Evolutionary conservation across 331 rosid species (phyloP).

Genomic region (Quercus lobata): DNA sequence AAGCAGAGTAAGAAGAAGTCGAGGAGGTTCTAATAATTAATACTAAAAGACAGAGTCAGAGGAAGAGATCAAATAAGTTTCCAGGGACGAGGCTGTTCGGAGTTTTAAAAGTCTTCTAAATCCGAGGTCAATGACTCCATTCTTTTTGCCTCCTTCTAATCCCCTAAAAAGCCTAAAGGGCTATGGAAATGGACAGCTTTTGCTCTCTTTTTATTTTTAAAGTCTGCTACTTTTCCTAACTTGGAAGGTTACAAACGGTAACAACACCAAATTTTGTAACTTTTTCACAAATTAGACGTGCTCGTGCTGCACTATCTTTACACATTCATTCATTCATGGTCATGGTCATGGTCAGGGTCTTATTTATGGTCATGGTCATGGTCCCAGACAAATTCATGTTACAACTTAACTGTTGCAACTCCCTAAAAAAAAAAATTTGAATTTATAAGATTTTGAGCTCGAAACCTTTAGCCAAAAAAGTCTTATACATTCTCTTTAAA

Average conservation of each 20-base stretch:
- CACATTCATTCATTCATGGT: too few relatives aligned
- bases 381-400: too few relatives aligned
- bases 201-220: not conserved
- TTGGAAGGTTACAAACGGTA: not conserved
- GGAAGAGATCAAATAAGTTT: slow-evolving; percentile 35
- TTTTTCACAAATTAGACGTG: too few relatives aligned
- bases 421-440: too few relatives aligned
- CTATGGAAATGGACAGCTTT: slow-evolving; percentile 34
- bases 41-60: slow-evolving; percentile 20
- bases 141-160: slow-evolving; percentile 33
- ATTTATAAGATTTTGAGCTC: too few relatives aligned
- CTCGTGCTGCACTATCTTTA: too few relatives aligned
- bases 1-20: slow-evolving; percentile 28
- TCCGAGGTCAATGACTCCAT: slow-evolving; percentile 63
- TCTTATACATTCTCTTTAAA: too few relatives aligned
- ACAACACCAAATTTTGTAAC: not conserved
- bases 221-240: not conserved
- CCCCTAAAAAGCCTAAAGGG: slow-evolving; percentile 11
- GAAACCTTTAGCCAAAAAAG: too few relatives aligned
- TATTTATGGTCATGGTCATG: too few relatives aligned
- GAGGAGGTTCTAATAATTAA: slow-evolving; percentile 15
- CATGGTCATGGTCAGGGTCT: too few relatives aligned
- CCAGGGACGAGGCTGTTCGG: slow-evolving; percentile 53
- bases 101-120: slow-evolving; percentile 60
- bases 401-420: too few relatives aligned